Evolutionary conservation across 1,284 basidiomycete species (phyloP), one percentile per base, ranked within the genome.

Genomic region (Ceratobasidium sp.): DNA sequence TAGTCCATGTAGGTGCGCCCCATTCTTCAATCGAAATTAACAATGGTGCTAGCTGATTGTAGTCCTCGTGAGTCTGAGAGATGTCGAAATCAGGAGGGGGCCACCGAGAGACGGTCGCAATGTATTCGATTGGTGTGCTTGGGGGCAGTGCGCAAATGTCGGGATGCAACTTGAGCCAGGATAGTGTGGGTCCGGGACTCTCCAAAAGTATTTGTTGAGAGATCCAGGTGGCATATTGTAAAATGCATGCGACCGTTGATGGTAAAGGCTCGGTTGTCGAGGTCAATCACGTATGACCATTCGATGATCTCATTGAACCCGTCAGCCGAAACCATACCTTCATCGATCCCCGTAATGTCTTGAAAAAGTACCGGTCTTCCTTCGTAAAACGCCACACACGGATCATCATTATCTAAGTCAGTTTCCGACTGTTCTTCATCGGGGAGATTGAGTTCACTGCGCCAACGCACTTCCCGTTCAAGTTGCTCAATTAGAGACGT

Each of bases 181-280:
- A 13, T 50, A 50, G 13, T 50, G 13, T 15, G 48, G 48, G 20
- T 12, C 13, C 20, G 48, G 48, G 48, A 50, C 20, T 13, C 48
- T 7, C 9, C 42, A 10, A 28, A 48, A 46, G 23, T 66, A 28
- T 1, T 4, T 1, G 28, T 17, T 28, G 33, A 61, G 57, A 33
- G 50, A 23, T 0, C 33, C 44, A 23, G 26, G 71, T 4, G 65
- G 65, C 46, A 77, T 69, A 17, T 57, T 61, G 48, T 78, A 20
- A 78, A 56, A 46, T 78, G 56, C 17, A 26, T 44, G 7, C n/a
- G 26, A 0, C 59, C 77, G 61, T 78, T 57, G 67, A 78, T 48
- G 2, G 68, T 78, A 46, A 78, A 78, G 0, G 52, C 77, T 2
- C 42, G 46, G 33, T 66, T 40, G 68, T 78, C 77, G 1, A 78